These are phyloP conservation scores for Fusarium haematococcum DNA, from an alignment of 2,329 filamentous ascomycete species.

Conservation along the genomic window DNA sequence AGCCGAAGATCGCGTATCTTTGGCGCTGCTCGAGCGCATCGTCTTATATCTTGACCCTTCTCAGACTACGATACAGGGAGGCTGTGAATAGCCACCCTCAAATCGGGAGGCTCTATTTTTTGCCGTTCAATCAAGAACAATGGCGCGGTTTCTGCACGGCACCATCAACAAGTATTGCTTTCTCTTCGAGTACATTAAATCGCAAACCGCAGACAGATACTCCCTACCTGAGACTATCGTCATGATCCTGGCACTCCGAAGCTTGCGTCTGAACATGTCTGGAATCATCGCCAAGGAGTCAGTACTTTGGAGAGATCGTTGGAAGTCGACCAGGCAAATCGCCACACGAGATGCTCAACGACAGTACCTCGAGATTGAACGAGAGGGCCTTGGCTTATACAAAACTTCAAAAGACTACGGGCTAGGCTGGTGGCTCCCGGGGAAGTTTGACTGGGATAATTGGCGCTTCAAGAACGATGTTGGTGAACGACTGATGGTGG, in stretches of 20 bases:
- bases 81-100: neutral
- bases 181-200: neutral
- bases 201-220: neutral
- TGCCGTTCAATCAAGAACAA: neutral
- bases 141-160: neutral
- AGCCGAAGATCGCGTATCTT: neutral
- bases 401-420: neutral
- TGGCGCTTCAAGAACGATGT: neutral
- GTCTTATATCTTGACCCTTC: neutral
- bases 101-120: neutral
- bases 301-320: neutral
- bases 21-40: neutral
- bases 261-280: neutral
- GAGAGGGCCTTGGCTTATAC: neutral
- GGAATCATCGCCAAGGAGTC: neutral
- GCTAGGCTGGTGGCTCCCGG: neutral
- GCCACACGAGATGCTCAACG: neutral
- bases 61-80: neutral
- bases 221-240: neutral
- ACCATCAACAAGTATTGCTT: neutral
- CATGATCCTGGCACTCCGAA: neutral
- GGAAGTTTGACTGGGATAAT: constrained; percentile 3
- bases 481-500: neutral
- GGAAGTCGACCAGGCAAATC: neutral
- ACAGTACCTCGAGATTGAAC: neutral